These are phyloP conservation scores for Fusarium decemcellulare DNA, from an alignment of 2,329 filamentous ascomycete genomes.

Conservation along the genomic window DNA sequence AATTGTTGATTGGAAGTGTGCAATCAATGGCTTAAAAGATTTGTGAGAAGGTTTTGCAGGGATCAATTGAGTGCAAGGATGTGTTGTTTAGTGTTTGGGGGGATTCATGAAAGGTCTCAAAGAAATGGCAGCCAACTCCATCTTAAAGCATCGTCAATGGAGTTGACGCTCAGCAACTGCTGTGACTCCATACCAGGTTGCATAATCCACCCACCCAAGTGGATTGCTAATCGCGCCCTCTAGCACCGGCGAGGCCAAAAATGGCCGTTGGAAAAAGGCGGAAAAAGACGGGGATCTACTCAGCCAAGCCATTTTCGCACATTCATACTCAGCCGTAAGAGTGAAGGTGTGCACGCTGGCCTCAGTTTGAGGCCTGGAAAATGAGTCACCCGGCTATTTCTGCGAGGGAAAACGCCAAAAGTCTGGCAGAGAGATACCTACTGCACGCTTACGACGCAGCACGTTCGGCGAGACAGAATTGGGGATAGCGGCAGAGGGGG, in stretches of 20 bases:
- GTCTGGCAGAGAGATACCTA: slow-evolving; percentile 3
- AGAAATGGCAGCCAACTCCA: slow-evolving; percentile 13
- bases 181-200: slow-evolving; percentile 10
- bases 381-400: slow-evolving; percentile 36
- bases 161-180: background rate
- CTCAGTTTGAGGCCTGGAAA: slow-evolving; percentile 2
- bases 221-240: slow-evolving; percentile 14
- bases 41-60: background rate
- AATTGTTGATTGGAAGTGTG: background rate
- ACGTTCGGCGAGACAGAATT: slow-evolving; percentile 40
- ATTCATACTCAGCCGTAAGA: background rate
- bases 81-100: slow-evolving; percentile 2
- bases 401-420: slow-evolving; percentile 2
- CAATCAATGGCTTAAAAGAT: background rate
- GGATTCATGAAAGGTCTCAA: slow-evolving; percentile 7
- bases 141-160: slow-evolving; percentile 29
- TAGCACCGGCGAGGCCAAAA: slow-evolving; percentile 6
- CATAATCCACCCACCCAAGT: slow-evolving; percentile 1
- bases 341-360: background rate
- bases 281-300: background rate
- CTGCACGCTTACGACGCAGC: background rate
- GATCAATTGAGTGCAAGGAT: background rate
- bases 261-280: slow-evolving; percentile 1
- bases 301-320: background rate
- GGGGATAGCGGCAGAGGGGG: slow-evolving; percentile 29